Percentiles rank a stretch among this genome's conserved stretches.
Evolutionary conservation across 495 filamentous ascomycete species (phyloP).

Genomic region (Hypoxylon rickii): DNA sequence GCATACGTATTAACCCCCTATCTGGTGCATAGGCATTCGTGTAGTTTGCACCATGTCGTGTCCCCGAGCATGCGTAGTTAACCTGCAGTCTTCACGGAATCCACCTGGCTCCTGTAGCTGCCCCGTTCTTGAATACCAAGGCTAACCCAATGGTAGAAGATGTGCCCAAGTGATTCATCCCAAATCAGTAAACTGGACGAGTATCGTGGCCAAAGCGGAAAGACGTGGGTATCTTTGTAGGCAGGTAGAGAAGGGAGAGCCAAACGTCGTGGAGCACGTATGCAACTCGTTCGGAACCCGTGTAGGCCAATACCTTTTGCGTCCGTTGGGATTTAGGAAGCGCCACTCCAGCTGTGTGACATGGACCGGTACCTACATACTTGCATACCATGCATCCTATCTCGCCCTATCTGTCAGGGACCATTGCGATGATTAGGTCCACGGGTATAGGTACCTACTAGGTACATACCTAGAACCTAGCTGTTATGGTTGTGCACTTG

Average conservation of each 20-base stretch:
- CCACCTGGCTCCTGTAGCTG: neutral
- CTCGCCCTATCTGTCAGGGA: neutral
- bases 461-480: no score
- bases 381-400: no score
- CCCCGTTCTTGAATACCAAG: neutral
- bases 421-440: neutral
- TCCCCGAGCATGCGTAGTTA: no score
- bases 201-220: neutral
- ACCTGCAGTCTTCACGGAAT: neutral
- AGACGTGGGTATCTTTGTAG: neutral
- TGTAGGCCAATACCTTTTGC: neutral
- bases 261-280: slow-evolving; percentile 5
- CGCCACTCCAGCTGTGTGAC: no score
- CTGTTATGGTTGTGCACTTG: no score
- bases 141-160: neutral
- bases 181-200: neutral
- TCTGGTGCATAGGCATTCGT: no score
- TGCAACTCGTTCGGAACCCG: neutral
- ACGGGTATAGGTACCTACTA: neutral
- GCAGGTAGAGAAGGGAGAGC: no score
- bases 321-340: no score
- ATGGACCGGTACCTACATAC: slow-evolving; percentile 12
- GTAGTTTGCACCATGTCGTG: neutral
- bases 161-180: neutral
- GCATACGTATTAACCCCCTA: neutral